phyloP scores from a whole-genome alignment of 495 filamentous ascomycete genomes.

The Hyaloscypha hepaticicola region DNA sequence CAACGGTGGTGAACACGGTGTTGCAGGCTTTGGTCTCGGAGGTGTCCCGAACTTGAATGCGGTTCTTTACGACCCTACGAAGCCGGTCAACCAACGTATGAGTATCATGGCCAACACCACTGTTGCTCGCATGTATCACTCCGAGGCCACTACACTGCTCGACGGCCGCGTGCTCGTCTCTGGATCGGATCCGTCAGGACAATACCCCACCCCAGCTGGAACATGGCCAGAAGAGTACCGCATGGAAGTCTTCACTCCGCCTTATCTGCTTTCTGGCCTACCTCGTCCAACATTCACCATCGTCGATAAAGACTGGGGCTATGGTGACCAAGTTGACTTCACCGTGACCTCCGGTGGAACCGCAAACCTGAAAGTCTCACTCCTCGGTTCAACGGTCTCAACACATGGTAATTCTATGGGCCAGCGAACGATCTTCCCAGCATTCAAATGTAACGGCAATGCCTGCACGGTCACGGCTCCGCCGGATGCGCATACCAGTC shows the following conservation, averaged over 20 bases:
- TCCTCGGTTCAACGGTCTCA: constrained; percentile 56
- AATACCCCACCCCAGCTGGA: constrained; percentile 31
- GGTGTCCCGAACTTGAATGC: constrained; percentile 58
- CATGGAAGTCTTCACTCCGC: constrained; percentile 64
- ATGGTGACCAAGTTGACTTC: constrained; percentile 42
- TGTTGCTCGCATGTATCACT: constrained; percentile 63
- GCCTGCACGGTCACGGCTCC: constrained; percentile 56
- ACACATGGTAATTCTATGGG: constrained; percentile 68
- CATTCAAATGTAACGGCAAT: constrained; percentile 29
- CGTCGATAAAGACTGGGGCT: constrained; percentile 50
- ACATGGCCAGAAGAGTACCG: constrained; percentile 55
- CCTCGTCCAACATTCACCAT: constrained; percentile 49
- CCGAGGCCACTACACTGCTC: constrained; percentile 61
- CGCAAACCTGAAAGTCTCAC: constrained; percentile 49
- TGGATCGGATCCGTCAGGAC: constrained; percentile 58
- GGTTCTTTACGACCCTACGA: constrained; percentile 58
- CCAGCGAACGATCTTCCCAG: constrained; percentile 58
- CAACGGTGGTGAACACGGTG: constrained; percentile 60
- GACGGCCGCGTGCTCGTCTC: constrained; percentile 67
- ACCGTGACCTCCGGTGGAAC: constrained; percentile 31
- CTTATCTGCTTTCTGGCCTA: constrained; percentile 54
- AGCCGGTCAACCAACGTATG: constrained; percentile 55
- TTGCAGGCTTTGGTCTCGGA: constrained; percentile 62
- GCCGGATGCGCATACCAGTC: constrained; percentile 49
- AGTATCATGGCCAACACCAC: constrained; percentile 65